phyloP scores from a whole-genome alignment of 139 green algal genomes.

The Closterium sp. region DNA sequence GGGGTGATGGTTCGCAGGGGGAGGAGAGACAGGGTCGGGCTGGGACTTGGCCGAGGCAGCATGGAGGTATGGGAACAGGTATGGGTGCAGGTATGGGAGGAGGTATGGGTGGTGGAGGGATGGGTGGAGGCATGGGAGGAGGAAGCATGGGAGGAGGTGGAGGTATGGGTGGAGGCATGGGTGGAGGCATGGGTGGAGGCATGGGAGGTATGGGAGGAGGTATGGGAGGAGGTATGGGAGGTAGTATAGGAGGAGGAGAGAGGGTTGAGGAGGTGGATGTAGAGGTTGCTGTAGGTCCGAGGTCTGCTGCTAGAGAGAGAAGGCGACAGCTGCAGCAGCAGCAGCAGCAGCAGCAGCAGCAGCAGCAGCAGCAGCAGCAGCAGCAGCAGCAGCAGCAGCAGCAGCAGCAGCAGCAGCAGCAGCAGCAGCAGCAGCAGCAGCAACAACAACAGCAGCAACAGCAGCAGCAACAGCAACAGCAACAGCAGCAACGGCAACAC shows the following conservation, averaged over 20 bases:
- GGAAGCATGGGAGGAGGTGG: too few species aligned
- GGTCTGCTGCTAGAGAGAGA: background rate
- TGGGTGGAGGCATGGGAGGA: too few species aligned
- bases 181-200: background rate
- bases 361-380: background rate
- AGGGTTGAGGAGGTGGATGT: background rate
- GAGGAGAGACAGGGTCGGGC: background rate
- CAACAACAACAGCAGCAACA: background rate
- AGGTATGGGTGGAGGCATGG: background rate
- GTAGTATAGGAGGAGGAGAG: too few species aligned
- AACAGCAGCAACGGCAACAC: too few species aligned
- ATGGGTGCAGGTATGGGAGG: background rate
- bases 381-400: constrained; percentile 1
- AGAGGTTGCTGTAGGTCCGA: background rate
- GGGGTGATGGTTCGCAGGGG: background rate
- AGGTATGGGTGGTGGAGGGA: too few species aligned
- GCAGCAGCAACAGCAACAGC: background rate
- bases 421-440: background rate
- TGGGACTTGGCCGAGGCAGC: background rate
- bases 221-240: background rate
- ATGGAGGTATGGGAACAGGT: too few species aligned
- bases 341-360: constrained; percentile 1
- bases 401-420: background rate
- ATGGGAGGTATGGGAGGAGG: background rate
- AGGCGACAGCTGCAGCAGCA: background rate